Evolutionary conservation across 352 stramenopile genomes (phyloP), one percentile per base, ranked within the genome.

Genomic region (Globisporangium parvum): DNA sequence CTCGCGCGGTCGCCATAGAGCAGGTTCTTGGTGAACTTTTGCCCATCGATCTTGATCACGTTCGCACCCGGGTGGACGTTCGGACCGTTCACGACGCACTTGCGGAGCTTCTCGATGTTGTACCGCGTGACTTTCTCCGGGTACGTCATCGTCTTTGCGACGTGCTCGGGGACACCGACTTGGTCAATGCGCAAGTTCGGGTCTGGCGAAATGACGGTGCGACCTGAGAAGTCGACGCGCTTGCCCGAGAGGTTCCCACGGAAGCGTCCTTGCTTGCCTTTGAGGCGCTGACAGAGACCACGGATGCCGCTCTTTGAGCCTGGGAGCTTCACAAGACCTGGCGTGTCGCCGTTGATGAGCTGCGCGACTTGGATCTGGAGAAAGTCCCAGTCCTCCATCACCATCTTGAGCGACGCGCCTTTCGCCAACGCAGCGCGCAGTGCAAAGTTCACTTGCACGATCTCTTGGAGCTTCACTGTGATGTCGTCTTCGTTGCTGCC

Each of bases 321-420:
- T 41, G 96, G 93, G n/a, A 93, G 91, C 56, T 97, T 91, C 18
- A 98, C 89, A 3, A 99, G 63, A 2, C 97, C 97, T 0, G 98
- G 96, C 10, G 98, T 97, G 57, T 99, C 97, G 18, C 97, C 97
- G 74, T 99, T 99, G 68, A 99, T 98, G 50, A 98, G 97, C 66
- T 98, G 91, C 8, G 96, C 93, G 17, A 99, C 96, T 65, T 97
- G 87, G 64, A 94, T 91, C 79, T 99, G 97, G 57, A 99, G 77
- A 63, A 99, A 98, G 66, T 99, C 96, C 96, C 97, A 99, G 71
- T 98, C 89, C 71, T 99, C 97, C 85, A 99, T 98, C 49, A 99
- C 96, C 70, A 98, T 99, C 51, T 97, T 98, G 47, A 98, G 93
- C 55, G 93, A 96, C 39, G 91, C 93, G 39, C 98, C 98, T 42